Evolutionary conservation across 139 green algal species (phyloP), one percentile per base, ranked within the genome.

Genomic region (Trebouxia sp.): DNA sequence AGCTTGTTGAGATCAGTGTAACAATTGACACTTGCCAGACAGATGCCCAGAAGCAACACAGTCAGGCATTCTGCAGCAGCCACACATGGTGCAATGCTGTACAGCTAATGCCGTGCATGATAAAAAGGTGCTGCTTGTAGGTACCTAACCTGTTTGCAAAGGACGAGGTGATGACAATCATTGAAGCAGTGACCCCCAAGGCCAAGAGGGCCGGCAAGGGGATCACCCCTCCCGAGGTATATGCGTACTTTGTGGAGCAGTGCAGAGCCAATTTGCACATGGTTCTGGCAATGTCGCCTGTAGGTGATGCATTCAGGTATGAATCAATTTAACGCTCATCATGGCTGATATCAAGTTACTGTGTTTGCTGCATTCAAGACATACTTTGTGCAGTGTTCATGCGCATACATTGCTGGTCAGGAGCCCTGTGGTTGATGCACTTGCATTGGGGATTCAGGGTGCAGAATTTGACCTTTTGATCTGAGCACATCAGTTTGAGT

Each of bases 71-170:
- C 20, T 28, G 50, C 50, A 28, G 50, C 50, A 58, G 50, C 50
- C 26, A 1, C 2, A 22, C 50, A 58, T 22, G 26, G 9, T 10
- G 37, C 24, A 69, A 42, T 30, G 65, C 62, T 42, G 10, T 12
- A 22, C 50, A 28, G 50, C 50, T 28, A 17, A 17, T n/a, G n/a
- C n/a, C n/a, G n/a, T n/a, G n/a, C n/a, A n/a, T n/a, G n/a, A n/a
- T 58, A 17, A 5, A 58, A 1, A 3, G 50, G 22, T 17, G 20
- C 4, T 58, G 4, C 50, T 58, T 37, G 41, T 26, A 77, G 69
- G 92, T 95, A 28, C 92, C 92, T 62, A 93, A 93, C 85, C 89
- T 95, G 85, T 95, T 94, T 82, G 81, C 90, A 15, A 87, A 77
- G 41, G 92, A 95, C 76, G 90, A 95, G 39, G 41, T 82, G 30